These are phyloP conservation scores for Trichoderma sp. DNA, from an alignment of 2,329 filamentous ascomycete species.

Conservation along the genomic window DNA sequence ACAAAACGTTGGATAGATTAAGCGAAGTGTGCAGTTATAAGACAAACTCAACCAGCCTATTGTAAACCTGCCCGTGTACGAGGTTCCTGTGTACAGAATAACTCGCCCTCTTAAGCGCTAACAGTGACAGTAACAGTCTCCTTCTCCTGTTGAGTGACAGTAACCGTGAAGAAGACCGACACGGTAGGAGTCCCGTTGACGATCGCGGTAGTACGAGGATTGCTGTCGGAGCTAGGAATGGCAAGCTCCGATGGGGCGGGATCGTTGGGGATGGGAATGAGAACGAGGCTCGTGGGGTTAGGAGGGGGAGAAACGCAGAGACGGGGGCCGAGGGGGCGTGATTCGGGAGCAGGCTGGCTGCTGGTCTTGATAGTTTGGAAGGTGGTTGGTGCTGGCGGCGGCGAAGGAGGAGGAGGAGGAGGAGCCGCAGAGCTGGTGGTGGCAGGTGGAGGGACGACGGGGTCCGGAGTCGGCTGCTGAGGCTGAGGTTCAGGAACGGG, in stretches of 20 bases:
- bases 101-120: not conserved
- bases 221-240: not conserved
- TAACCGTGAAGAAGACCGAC: slow-evolving; percentile 41
- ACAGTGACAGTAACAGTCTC: slow-evolving; percentile 37
- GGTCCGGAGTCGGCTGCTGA: not conserved
- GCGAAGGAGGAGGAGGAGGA: slow-evolving; percentile 17
- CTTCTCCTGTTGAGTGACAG: slow-evolving; percentile 36
- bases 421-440: slow-evolving; percentile 21
- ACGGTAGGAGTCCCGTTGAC: slow-evolving; percentile 38
- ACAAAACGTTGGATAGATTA: not conserved
- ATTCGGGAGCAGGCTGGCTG: not conserved
- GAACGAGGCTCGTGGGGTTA: slow-evolving; percentile 30
- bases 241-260: slow-evolving; percentile 21
- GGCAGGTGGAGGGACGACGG: not conserved
- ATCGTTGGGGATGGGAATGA: slow-evolving; percentile 32
- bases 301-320: not conserved
- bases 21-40: not conserved
- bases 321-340: not conserved
- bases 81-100: not conserved
- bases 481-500: not conserved
- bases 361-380: slow-evolving; percentile 18
- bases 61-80: not conserved
- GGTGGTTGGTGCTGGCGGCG: slow-evolving; percentile 15
- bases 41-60: not conserved
- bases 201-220: slow-evolving; percentile 27